Conservation (phyloP, 1,139 yeast species). For the Yamadazyma jaroonii region DNA sequence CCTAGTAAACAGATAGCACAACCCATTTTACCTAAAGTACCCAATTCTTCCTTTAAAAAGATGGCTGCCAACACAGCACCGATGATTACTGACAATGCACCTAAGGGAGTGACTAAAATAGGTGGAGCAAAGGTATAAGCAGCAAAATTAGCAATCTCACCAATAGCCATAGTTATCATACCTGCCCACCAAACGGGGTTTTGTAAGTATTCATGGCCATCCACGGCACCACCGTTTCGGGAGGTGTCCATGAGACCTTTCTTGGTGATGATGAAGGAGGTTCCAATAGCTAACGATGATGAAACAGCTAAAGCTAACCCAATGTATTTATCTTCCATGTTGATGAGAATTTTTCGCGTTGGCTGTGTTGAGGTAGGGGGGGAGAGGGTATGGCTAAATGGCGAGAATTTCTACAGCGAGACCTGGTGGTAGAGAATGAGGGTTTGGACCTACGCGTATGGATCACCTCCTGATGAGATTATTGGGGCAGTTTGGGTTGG, state of each 20-base stretch:
- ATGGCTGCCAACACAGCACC: constrained; percentile 89
- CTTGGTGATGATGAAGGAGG: constrained; percentile 85
- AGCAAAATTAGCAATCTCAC: constrained; percentile 90
- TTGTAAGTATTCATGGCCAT: constrained; percentile 69
- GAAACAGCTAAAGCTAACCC: constrained; percentile 88
- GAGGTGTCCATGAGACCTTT: constrained; percentile 78
- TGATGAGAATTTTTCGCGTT: constrained; percentile 2
- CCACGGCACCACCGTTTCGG: constrained; percentile 62
- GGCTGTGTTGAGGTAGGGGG: constrained; percentile 2
- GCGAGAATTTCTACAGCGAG: no score
- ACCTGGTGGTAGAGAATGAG: no score
- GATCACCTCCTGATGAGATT: not conserved
- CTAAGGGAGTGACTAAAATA: constrained; percentile 85
- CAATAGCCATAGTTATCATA: constrained; percentile 85
- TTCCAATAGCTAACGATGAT: constrained; percentile 86
- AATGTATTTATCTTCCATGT: constrained; percentile 75
- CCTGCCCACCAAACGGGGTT: constrained; percentile 98
- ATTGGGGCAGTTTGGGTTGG: not conserved
- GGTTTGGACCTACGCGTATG: no score
- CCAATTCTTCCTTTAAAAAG: constrained; percentile 81
- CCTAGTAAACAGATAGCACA: constrained; percentile 91
- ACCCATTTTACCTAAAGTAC: constrained; percentile 89
- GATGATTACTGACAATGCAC: constrained; percentile 85
- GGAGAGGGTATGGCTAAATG: not conserved
- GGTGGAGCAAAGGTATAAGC: constrained; percentile 97